Conservation (phyloP, 208 protist species). For the Leishmania turanica region DNA sequence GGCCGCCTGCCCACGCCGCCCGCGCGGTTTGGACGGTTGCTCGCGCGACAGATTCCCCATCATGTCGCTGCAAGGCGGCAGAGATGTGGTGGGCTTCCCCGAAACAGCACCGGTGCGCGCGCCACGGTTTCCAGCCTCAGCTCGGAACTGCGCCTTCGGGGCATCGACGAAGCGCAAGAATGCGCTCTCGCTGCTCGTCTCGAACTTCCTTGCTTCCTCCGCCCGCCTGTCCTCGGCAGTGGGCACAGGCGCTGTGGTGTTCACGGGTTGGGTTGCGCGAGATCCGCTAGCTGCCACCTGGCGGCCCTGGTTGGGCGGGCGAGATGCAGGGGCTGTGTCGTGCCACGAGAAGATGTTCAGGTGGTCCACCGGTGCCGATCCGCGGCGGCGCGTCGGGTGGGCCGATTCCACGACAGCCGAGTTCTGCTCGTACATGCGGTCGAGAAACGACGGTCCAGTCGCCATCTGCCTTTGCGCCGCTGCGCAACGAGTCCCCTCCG, state of each 20-base stretch:
- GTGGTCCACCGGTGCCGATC: constrained; percentile 32
- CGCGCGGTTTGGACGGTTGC: constrained; percentile 9
- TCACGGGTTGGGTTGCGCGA: constrained; percentile 9
- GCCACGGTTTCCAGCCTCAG: neutral
- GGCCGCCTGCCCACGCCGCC: constrained; percentile 15
- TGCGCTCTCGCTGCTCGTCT: constrained; percentile 42
- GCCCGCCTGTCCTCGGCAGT: constrained; percentile 33
- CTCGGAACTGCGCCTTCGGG: neutral
- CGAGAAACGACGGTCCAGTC: constrained; percentile 48
- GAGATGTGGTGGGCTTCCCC: neutral
- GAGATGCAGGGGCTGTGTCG: neutral
- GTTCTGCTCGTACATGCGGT: constrained; percentile 51
- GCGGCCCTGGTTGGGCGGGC: neutral
- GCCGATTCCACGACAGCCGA: constrained; percentile 6
- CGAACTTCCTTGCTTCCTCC: constrained; percentile 56
- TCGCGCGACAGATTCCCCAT: constrained; percentile 37
- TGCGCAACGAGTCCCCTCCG: constrained; percentile 13
- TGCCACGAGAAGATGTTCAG: constrained; percentile 87
- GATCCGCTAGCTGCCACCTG: constrained; percentile 7
- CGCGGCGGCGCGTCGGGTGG: constrained; percentile 18
- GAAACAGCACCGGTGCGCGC: constrained; percentile 1
- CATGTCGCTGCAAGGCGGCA: constrained; percentile 18
- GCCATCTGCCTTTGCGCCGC: constrained; percentile 44
- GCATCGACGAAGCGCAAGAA: constrained; percentile 80
- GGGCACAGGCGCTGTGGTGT: neutral